Percentiles rank a stretch among this genome's conserved stretches.
phyloP scores from a whole-genome alignment of 805 yeast genomes.

The Wickerhamomyces xylosicus region DNA sequence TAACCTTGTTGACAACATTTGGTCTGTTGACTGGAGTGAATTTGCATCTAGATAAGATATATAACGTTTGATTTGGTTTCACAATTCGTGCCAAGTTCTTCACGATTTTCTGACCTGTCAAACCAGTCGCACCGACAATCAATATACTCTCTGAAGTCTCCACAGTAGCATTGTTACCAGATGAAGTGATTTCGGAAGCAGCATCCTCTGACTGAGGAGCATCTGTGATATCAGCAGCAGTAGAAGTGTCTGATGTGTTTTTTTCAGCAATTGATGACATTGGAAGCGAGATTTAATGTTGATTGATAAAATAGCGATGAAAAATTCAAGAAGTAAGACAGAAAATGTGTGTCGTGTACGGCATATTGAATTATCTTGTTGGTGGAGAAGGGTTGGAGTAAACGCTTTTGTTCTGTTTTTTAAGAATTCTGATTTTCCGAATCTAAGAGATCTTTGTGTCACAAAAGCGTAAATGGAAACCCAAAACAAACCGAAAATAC shows the following conservation, averaged over 20 bases:
- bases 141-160: slow-evolving; percentile 4
- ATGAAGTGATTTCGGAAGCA: not conserved
- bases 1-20: slow-evolving; percentile 5
- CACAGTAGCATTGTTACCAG: not conserved
- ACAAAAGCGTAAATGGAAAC: not conserved
- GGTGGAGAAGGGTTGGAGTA: no score
- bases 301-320: no score
- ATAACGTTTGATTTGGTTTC: slow-evolving; percentile 2
- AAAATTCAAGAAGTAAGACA: no score
- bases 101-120: slow-evolving; percentile 8
- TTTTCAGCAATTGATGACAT: not conserved
- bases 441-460: no score
- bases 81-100: slow-evolving; percentile 6
- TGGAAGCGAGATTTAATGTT: not conserved
- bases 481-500: not conserved
- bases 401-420: no score
- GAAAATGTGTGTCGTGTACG: no score
- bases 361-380: no score
- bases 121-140: slow-evolving; percentile 11
- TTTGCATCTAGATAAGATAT: slow-evolving; percentile 6
- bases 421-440: no score
- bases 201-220: not conserved
- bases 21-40: slow-evolving; percentile 3
- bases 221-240: no score
- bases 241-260: not conserved